phyloP scores from a whole-genome alignment of 441 rosid species.

The Metrosideros polymorpha region DNA sequence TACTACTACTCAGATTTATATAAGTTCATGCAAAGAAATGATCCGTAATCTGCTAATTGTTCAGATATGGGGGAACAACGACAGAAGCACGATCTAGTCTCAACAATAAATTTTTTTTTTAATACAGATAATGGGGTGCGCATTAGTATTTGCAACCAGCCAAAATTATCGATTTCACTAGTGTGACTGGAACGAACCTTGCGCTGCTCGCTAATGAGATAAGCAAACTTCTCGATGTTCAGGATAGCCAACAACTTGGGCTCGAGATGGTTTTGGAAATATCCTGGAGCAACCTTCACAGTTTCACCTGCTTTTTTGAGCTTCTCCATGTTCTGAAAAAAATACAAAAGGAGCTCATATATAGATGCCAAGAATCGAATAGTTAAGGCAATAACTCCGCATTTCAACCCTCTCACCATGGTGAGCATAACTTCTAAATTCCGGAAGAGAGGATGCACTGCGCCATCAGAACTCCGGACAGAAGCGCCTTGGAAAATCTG shows the following conservation, averaged over 20 bases:
- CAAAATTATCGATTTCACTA: background rate
- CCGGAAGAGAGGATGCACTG: constrained; percentile 41
- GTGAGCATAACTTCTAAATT: constrained; percentile 79
- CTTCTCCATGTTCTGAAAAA: constrained; percentile 69
- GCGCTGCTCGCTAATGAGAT: constrained; percentile 82
- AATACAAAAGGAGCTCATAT: background rate
- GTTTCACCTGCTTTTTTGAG: constrained; percentile 73
- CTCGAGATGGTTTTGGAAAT: constrained; percentile 85
- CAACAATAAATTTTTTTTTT: background rate
- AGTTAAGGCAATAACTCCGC: background rate
- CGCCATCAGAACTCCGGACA: constrained; percentile 22
- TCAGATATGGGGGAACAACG: background rate
- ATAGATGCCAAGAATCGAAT: background rate
- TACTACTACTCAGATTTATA: background rate
- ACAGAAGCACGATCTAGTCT: background rate
- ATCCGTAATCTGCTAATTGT: background rate
- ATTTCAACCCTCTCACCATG: constrained; percentile 22
- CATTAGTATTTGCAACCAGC: background rate
- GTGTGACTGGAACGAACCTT: constrained; percentile 29
- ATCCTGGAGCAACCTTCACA: constrained; percentile 91
- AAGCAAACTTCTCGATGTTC: constrained; percentile 75
- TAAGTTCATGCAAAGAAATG: background rate
- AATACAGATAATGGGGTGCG: background rate
- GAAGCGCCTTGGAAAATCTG: constrained; percentile 24
- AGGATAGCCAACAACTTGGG: constrained; percentile 97